A percentile compares a stretch with the other conserved stretches of the same genome.
These are phyloP conservation scores for Emydomyces testavorans DNA, from an alignment of 2,329 filamentous ascomycete species.

Conservation along the genomic window DNA sequence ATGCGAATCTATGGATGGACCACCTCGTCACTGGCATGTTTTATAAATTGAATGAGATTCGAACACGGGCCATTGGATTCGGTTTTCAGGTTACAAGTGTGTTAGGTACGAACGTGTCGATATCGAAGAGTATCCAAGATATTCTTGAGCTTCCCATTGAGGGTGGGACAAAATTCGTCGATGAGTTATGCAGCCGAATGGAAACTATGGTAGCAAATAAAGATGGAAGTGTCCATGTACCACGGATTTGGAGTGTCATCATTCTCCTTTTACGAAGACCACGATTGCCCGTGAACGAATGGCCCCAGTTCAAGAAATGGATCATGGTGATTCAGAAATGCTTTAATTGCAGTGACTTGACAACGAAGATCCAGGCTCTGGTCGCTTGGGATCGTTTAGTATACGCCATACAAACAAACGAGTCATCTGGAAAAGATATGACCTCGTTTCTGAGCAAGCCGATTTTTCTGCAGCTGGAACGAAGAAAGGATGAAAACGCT, in stretches of 20 bases:
- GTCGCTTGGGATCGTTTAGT: slow-evolving; percentile 77
- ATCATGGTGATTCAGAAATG: slow-evolving; percentile 67
- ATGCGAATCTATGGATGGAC: slow-evolving; percentile 64
- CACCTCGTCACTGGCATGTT: slow-evolving; percentile 74
- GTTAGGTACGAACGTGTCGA: slow-evolving; percentile 56
- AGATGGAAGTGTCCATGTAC: slow-evolving; percentile 54
- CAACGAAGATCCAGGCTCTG: slow-evolving; percentile 64
- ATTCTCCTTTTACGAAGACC: slow-evolving; percentile 61
- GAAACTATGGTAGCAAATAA: slow-evolving; percentile 52
- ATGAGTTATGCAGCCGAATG: slow-evolving; percentile 57
- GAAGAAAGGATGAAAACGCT: slow-evolving; percentile 45
- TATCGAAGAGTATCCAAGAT: slow-evolving; percentile 52
- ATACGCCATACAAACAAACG: slow-evolving; percentile 56
- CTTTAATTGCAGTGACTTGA: slow-evolving; percentile 65
- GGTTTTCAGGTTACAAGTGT: slow-evolving; percentile 58
- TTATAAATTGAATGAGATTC: slow-evolving; percentile 60
- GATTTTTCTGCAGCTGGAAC: slow-evolving; percentile 55
- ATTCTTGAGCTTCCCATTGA: slow-evolving; percentile 41
- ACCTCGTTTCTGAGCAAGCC: slow-evolving; percentile 57
- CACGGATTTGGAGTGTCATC: slow-evolving; percentile 79
- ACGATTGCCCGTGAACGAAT: slow-evolving; percentile 49
- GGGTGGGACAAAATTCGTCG: slow-evolving; percentile 51
- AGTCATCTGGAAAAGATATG: slow-evolving; percentile 41
- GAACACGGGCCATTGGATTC: slow-evolving; percentile 60
- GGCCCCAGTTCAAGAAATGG: slow-evolving; percentile 65